Base-by-base conservation (phyloP, 164 flowering plant species). In the Umbilicus rupestris region DNA sequence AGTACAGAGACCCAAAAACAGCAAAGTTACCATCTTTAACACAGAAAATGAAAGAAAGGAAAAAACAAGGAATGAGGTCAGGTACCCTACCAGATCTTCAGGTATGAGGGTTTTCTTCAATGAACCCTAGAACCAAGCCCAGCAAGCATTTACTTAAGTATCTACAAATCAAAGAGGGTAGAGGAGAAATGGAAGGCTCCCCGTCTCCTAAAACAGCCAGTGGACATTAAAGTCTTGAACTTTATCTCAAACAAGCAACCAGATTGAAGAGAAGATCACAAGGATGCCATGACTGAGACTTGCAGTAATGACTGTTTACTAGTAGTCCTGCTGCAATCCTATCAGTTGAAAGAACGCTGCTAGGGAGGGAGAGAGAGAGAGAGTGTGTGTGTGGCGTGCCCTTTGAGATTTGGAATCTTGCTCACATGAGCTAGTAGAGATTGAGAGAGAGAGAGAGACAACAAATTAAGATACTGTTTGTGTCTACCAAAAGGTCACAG, bases 21-120 rank as follows among this genome's bases (percentile, higher is more conserved):
- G 8, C 58, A 52, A 52, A 52, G 58, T 55, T 55, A 26, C 14
- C 60, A 55, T 12, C 12, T 7, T 4, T 0, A 9, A 55, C 33
- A 12, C 19, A 35, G 37, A 28, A 55, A 55, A 19, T 55, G 60
- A 52, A 10, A n/a, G n/a, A n/a, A n/a, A n/a, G n/a, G 16, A n/a
- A 28, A 26, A 28, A 55, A 6, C 12, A 41, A 55, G 12, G 7
- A 55, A 28, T 55, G 16, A 28, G 31, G 31, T 29, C 3, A 26
- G 5, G 60, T 12, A 29, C 17, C 60, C 60, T 55, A 55, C 60
- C 60, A 55, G 60, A 55, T 55, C 60, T 55, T 55, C 33, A 55
- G 16, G 19, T 11, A 28, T 52, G 58, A 24, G 1, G 30, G 22
- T 8, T 52, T 9, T 26, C 14, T 5, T 2, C 58, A 22, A 52